Percentiles rank a stretch among this genome's conserved stretches.
Evolutionary conservation across 2,329 filamentous ascomycete genomes (phyloP).

Genomic region (Dactylellina leptospora): DNA sequence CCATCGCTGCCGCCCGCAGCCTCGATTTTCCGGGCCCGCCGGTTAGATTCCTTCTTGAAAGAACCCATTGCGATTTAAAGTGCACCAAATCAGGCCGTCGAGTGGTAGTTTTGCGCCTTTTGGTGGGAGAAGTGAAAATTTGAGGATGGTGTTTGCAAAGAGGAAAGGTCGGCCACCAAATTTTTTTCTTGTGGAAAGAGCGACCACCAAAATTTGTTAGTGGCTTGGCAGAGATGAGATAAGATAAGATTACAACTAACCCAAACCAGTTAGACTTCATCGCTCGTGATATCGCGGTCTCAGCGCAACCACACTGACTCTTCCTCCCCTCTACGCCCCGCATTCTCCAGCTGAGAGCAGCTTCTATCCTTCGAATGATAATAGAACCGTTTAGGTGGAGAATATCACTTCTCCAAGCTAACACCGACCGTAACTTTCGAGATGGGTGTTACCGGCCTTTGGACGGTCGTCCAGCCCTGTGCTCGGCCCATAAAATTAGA

Average conservation of each 20-base stretch:
- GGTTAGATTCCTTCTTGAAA: conserved; percentile 57
- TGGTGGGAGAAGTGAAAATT: conserved; percentile 16
- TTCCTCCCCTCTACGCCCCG: conserved; percentile 19
- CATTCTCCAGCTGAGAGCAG: conserved; percentile 17
- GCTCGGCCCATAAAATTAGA: conserved; percentile 95
- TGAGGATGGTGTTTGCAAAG: conserved; percentile 14
- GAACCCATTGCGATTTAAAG: conserved; percentile 55
- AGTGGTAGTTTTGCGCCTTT: conserved; percentile 2
- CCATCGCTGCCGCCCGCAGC: conserved; percentile 71
- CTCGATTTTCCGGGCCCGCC: conserved; percentile 55
- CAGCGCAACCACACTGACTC: conserved; percentile 43
- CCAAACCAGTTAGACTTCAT: conserved; percentile 15
- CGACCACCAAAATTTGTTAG: conserved; percentile 19
- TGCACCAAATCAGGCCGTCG: background rate
- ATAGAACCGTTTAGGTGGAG: conserved; percentile 13
- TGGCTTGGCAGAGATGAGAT: conserved; percentile 44
- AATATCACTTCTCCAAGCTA: conserved; percentile 27
- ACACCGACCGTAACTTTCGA: background rate
- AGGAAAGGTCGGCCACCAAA: conserved; percentile 11
- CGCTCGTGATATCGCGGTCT: conserved; percentile 47
- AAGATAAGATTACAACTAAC: conserved; percentile 37
- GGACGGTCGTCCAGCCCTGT: conserved; percentile 94
- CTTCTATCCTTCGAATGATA: conserved; percentile 23
- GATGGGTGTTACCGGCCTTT: conserved; percentile 98
- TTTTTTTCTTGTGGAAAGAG: conserved; percentile 17